Evolutionary conservation across 2,329 filamentous ascomycete genomes (phyloP).

Genomic region (Penicillium sp.): DNA sequence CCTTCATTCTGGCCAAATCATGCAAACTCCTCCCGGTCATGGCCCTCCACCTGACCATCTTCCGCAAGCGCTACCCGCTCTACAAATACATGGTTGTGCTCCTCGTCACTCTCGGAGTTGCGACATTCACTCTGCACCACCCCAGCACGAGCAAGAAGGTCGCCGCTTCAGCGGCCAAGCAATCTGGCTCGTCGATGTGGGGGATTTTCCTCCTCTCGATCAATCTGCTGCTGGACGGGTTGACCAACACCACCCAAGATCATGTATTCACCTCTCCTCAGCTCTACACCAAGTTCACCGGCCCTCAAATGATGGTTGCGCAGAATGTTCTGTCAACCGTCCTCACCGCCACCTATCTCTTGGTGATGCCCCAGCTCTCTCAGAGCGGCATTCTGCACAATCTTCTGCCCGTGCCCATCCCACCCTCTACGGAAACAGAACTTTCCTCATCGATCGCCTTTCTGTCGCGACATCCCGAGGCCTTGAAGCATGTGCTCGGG

Average conservation of each 20-base stretch:
- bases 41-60: slow-evolving; percentile 89
- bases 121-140: slow-evolving; percentile 86
- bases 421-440: slow-evolving; percentile 61
- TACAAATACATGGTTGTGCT: slow-evolving; percentile 96
- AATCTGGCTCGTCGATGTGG: slow-evolving; percentile 59
- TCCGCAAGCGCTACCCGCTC: slow-evolving; percentile 79
- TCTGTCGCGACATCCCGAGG: slow-evolving; percentile 69
- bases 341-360: slow-evolving; percentile 69
- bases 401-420: slow-evolving; percentile 58
- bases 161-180: slow-evolving; percentile 40
- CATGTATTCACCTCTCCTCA: slow-evolving; percentile 68
- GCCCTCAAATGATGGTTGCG: slow-evolving; percentile 99
- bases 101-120: slow-evolving; percentile 85
- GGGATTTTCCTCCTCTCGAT: slow-evolving; percentile 77
- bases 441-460: slow-evolving; percentile 73
- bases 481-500: slow-evolving; percentile 80
- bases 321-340: slow-evolving; percentile 83
- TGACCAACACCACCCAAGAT: slow-evolving; percentile 96
- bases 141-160: slow-evolving; percentile 57
- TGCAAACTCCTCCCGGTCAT: slow-evolving; percentile 99
- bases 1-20: slow-evolving; percentile 92
- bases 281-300: slow-evolving; percentile 69
- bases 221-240: slow-evolving; percentile 89
- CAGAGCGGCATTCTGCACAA: slow-evolving; percentile 59
- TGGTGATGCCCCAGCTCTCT: slow-evolving; percentile 74